Percentiles rank a stretch among this genome's conserved stretches.
Conservation (phyloP, 495 filamentous ascomycete genomes). For the Choiromyces venosus region DNA sequence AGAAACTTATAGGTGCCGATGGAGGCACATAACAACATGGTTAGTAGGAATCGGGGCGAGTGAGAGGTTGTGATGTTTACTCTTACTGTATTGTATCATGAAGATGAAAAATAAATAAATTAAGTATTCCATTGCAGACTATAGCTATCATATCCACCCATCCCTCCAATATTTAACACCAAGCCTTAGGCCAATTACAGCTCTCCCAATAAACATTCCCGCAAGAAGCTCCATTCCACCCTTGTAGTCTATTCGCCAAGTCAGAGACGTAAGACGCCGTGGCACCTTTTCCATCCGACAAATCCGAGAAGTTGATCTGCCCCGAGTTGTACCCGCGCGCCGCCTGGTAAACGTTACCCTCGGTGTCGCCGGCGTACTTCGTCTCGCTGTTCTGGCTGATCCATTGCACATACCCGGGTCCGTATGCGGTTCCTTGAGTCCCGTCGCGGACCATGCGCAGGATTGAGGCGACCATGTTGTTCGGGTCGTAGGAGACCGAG, state of each 20-base stretch:
- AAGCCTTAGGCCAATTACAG: constrained; percentile 16
- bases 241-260: constrained; percentile 45
- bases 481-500: constrained; percentile 34
- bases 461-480: constrained; percentile 34
- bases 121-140: background rate
- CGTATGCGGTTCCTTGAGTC: constrained; percentile 41
- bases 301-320: constrained; percentile 38
- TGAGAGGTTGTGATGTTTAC: background rate
- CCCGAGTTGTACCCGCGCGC: constrained; percentile 46
- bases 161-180: constrained; percentile 12
- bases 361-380: constrained; percentile 13
- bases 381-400: constrained; percentile 29
- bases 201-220: constrained; percentile 29
- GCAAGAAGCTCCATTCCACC: constrained; percentile 34
- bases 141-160: background rate
- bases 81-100: background rate
- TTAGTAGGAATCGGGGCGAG: background rate
- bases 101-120: constrained; percentile 45
- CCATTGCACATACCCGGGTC: constrained; percentile 43
- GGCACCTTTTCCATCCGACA: constrained; percentile 42
- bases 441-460: constrained; percentile 45
- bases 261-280: constrained; percentile 45
- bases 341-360: constrained; percentile 43
- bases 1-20: no score
- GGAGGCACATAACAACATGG: no score